These are phyloP conservation scores for Microdochium paspali DNA, from an alignment of 2,329 filamentous ascomycete genomes.

Conservation along the genomic window DNA sequence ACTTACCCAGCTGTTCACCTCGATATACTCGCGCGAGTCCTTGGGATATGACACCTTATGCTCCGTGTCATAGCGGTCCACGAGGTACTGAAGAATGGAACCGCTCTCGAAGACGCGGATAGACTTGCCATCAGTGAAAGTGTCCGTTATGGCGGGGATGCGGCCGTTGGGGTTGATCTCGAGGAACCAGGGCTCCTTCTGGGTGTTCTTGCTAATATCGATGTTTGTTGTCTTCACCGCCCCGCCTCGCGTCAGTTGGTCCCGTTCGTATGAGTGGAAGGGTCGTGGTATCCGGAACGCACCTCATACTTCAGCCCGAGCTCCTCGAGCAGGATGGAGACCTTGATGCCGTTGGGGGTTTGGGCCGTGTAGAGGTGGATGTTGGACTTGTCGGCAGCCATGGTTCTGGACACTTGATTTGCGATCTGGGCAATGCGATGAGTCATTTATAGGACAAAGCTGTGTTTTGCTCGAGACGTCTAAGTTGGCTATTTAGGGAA, in stretches of 20 bases:
- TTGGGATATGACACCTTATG: conserved; percentile 73
- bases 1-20: conserved; percentile 67
- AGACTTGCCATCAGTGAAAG: conserved; percentile 58
- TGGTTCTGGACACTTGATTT: conserved; percentile 8
- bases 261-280: not conserved
- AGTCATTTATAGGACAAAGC: not conserved
- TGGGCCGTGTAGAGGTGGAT: conserved; percentile 75
- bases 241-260: not conserved
- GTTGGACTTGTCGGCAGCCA: conserved; percentile 42
- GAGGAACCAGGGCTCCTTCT: conserved; percentile 81
- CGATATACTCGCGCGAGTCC: conserved; percentile 66
- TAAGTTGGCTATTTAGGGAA: no score
- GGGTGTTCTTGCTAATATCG: conserved; percentile 64
- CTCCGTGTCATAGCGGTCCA: conserved; percentile 71
- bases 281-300: not conserved
- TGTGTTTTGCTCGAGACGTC: not conserved
- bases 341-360: conserved; percentile 85
- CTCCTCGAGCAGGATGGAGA: conserved; percentile 76
- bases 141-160: conserved; percentile 81
- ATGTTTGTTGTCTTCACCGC: conserved; percentile 42
- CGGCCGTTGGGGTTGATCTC: conserved; percentile 90
- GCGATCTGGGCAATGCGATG: not conserved
- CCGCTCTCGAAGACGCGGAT: conserved; percentile 79
- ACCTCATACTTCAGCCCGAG: conserved; percentile 73
- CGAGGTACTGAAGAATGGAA: conserved; percentile 75